phyloP scores from a whole-genome alignment of 2,329 filamentous ascomycete genomes.

The Tetracladium maxilliforme region DNA sequence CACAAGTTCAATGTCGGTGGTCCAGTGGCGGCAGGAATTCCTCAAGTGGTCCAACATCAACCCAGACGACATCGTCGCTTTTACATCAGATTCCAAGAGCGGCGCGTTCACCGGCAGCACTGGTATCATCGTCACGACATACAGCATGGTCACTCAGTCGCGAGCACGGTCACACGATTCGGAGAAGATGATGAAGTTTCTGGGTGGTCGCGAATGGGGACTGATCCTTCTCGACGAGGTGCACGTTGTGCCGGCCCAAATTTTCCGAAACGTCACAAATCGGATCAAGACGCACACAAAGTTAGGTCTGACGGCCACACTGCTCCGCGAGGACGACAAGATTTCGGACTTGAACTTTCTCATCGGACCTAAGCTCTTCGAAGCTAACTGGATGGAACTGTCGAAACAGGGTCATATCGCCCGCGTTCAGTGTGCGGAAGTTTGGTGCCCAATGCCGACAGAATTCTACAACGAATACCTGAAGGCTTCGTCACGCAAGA shows the following conservation, averaged over 20 bases:
- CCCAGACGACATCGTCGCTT: conserved; percentile 83
- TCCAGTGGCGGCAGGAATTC: conserved; percentile 94
- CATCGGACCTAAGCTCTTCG: conserved; percentile 93
- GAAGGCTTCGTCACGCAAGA: conserved; percentile 49
- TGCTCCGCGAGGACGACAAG: conserved; percentile 94
- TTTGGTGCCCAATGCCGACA: conserved; percentile 98
- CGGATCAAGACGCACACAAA: conserved; percentile 93
- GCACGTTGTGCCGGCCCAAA: conserved; percentile 91
- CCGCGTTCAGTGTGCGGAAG: conserved; percentile 92
- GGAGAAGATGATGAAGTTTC: conserved; percentile 94
- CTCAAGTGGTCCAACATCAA: conserved; percentile 98
- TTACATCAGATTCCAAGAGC: conserved; percentile 86
- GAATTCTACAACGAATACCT: conserved; percentile 97
- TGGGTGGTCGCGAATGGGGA: conserved; percentile 84
- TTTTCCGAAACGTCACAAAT: conserved; percentile 88
- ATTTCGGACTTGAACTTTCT: conserved; percentile 95
- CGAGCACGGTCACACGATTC: conserved; percentile 81
- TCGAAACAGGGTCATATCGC: conserved; percentile 95
- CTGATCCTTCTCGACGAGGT: conserved; percentile 96
- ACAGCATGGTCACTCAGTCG: conserved; percentile 95
- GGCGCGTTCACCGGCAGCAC: conserved; percentile 77
- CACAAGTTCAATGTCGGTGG: conserved; percentile 94
- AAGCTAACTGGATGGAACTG: conserved; percentile 98
- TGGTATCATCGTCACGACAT: conserved; percentile 93
- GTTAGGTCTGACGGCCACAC: conserved; percentile 81